Evolutionary conservation across 306 rosid genomes (phyloP).

Genomic region (Lathyrus tuberosus): DNA sequence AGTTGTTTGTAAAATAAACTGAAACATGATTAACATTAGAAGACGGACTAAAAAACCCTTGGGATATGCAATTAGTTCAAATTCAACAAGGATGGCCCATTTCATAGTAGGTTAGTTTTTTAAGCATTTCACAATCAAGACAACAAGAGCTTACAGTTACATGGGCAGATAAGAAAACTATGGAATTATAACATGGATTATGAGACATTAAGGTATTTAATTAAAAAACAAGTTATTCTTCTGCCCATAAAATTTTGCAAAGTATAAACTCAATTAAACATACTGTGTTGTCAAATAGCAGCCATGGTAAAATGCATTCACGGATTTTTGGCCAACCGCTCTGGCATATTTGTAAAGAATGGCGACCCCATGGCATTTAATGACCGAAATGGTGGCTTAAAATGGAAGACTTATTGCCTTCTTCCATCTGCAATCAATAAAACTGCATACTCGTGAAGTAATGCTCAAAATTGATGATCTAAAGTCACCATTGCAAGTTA

Average conservation of each 20-base stretch:
- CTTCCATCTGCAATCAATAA: background rate
- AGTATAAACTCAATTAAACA: conserved; percentile 2
- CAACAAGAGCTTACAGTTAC: conserved; percentile 12
- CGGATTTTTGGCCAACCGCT: background rate
- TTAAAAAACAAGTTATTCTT: conserved; percentile 15
- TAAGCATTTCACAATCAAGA: conserved; percentile 19
- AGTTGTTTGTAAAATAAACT: conserved; percentile 25
- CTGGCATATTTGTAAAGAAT: background rate
- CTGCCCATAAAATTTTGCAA: background rate
- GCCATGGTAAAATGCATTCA: background rate
- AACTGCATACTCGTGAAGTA: background rate
- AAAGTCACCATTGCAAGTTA: conserved; percentile 3
- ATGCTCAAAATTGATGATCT: conserved; percentile 15
- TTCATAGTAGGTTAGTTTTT: conserved; percentile 10
- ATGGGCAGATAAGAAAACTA: conserved; percentile 26
- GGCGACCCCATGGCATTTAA: background rate
- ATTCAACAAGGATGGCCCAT: conserved; percentile 15
- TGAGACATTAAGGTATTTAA: conserved; percentile 10
- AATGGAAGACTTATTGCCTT: background rate
- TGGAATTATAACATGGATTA: background rate
- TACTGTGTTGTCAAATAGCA: background rate
- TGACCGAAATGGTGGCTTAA: background rate
- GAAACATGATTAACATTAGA: no score
- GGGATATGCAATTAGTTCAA: conserved; percentile 28
- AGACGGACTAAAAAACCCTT: background rate